Conservation (phyloP, 352 stramenopile genomes). For the Hyaloperonospora arabidopsidis region DNA sequence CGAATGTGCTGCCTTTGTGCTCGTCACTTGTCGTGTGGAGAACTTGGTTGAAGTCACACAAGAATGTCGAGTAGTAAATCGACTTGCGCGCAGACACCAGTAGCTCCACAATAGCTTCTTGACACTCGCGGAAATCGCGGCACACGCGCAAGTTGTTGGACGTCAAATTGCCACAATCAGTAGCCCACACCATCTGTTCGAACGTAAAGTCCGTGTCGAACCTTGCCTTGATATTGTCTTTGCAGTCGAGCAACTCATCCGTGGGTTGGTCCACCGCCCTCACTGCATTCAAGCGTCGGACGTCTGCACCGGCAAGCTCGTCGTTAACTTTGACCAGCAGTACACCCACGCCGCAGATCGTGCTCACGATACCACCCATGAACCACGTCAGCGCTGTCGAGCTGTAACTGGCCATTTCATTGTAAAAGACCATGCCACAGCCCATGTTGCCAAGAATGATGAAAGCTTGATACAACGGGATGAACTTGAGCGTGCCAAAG, state of each 20-base stretch:
- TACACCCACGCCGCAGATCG: constrained; percentile 52
- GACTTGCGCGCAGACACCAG: constrained; percentile 44
- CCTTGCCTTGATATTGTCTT: constrained; percentile 12
- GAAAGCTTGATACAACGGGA: constrained; percentile 75
- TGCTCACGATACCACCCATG: constrained; percentile 44
- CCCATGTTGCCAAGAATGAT: constrained; percentile 75
- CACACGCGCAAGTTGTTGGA: constrained; percentile 28
- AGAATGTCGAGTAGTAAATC: constrained; percentile 77
- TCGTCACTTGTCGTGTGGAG: constrained; percentile 28
- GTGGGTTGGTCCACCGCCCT: constrained; percentile 22
- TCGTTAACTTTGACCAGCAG: constrained; percentile 52
- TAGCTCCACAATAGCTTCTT: constrained; percentile 48
- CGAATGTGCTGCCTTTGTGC: constrained; percentile 40
- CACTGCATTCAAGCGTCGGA: constrained; percentile 11
- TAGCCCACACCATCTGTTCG: constrained; percentile 54
- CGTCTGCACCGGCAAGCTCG: constrained; percentile 9
- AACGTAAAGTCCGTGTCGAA: constrained; percentile 48
- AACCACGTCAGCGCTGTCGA: constrained; percentile 37
- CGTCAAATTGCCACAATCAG: constrained; percentile 17
- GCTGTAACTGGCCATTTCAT: constrained; percentile 65
- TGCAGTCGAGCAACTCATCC: constrained; percentile 21
- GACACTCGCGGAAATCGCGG: constrained; percentile 59
- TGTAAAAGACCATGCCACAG: constrained; percentile 74
- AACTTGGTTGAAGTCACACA: constrained; percentile 67
- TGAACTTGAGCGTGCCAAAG: constrained; percentile 75